Conservation (phyloP, 768 basidiomycete genomes). For the Termitomyces sp. region DNA sequence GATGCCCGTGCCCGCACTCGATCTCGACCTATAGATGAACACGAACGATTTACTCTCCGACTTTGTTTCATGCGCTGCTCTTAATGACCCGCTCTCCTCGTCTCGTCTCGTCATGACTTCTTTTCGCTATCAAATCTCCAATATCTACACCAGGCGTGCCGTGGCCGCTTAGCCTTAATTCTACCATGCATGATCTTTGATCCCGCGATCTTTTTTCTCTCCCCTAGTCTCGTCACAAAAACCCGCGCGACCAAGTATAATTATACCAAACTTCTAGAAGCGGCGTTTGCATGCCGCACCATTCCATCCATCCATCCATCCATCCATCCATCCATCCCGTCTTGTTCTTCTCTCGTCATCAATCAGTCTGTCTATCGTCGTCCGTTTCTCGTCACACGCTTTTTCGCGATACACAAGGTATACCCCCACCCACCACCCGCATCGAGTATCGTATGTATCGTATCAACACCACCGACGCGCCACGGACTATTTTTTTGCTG, state of each 20-base stretch:
- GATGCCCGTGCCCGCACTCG: slow-evolving; percentile 17
- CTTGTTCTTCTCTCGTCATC: background rate
- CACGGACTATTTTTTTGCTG: slow-evolving; percentile 2
- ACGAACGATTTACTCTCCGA: slow-evolving; percentile 13
- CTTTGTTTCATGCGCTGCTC: slow-evolving; percentile 50
- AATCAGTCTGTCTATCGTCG: slow-evolving; percentile 2
- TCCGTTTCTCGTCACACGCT: slow-evolving; percentile 3
- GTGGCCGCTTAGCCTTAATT: slow-evolving; percentile 2
- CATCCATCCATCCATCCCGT: background rate
- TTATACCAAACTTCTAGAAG: slow-evolving; percentile 1
- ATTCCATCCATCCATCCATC: background rate
- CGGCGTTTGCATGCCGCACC: background rate
- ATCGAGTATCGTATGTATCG: background rate
- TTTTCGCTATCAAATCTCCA: slow-evolving; percentile 28
- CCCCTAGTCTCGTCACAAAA: background rate
- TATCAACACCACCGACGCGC: background rate
- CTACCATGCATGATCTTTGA: slow-evolving; percentile 4
- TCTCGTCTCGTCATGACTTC: slow-evolving; percentile 33
- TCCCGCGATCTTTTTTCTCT: background rate
- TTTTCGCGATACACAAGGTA: slow-evolving; percentile 8
- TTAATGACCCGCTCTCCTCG: slow-evolving; percentile 38
- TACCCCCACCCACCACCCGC: background rate
- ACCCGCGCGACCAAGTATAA: background rate
- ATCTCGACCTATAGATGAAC: slow-evolving; percentile 29
- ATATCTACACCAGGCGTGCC: slow-evolving; percentile 10